phyloP scores from a whole-genome alignment of 306 rosid species.

The Trifolium repens region DNA sequence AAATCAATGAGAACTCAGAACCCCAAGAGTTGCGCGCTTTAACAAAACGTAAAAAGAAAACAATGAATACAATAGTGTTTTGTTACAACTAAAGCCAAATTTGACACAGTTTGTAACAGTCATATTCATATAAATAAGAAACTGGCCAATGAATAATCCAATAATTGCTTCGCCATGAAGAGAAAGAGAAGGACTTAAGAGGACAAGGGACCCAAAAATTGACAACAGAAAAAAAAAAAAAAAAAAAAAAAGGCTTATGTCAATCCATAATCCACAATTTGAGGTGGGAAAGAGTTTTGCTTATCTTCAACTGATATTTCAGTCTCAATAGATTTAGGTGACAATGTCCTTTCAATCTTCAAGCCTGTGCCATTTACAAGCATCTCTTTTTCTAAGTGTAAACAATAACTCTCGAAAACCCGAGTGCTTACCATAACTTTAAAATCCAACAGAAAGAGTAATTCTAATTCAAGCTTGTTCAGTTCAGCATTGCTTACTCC shows the following conservation, averaged over 20 bases:
- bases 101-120: background rate
- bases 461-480: conserved; percentile 83
- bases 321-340: conserved; percentile 45
- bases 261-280: conserved; percentile 45
- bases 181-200: background rate
- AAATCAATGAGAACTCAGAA: too few relatives aligned
- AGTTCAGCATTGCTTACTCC: conserved; percentile 83
- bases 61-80: conserved; percentile 3
- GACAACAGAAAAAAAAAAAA: conserved; percentile 14
- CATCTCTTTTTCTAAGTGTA: conserved; percentile 80
- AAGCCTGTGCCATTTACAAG: conserved; percentile 51
- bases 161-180: conserved; percentile 16
- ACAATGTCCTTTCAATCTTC: conserved; percentile 58
- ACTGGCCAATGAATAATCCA: conserved; percentile 31
- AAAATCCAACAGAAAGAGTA: conserved; percentile 85
- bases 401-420: conserved; percentile 74
- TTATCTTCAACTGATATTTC: conserved; percentile 63
- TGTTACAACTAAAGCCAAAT: conserved; percentile 13
- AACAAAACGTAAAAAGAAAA: background rate
- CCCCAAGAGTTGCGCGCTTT: background rate
- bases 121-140: conserved; percentile 16
- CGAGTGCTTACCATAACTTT: conserved; percentile 72
- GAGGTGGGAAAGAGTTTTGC: conserved; percentile 58
- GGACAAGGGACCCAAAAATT: conserved; percentile 36
- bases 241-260: conserved; percentile 36